These are phyloP conservation scores for Paraphoma sp. DNA, from an alignment of 2,329 filamentous ascomycete genomes.

Conservation along the genomic window DNA sequence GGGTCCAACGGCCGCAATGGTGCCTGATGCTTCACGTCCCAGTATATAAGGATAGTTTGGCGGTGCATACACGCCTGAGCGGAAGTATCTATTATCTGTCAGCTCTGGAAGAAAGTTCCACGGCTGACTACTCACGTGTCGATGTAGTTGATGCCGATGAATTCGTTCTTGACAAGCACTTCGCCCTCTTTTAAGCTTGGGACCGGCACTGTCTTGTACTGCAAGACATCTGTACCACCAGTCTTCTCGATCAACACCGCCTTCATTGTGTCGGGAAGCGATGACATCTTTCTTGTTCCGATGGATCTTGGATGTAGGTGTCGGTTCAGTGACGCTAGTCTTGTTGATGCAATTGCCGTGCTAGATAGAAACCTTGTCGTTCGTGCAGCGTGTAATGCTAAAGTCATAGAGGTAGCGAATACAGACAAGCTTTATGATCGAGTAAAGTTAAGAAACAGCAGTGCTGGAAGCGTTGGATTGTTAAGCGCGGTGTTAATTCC, in stretches of 20 bases:
- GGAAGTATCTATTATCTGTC: slow-evolving; percentile 86
- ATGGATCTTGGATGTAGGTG: slow-evolving; percentile 20
- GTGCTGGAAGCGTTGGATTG: background rate
- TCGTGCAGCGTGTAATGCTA: slow-evolving; percentile 14
- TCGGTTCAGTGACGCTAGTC: slow-evolving; percentile 24
- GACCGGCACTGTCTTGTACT: slow-evolving; percentile 74
- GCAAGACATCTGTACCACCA: slow-evolving; percentile 73
- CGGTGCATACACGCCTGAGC: slow-evolving; percentile 78
- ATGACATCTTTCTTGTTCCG: slow-evolving; percentile 49
- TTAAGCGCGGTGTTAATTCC: background rate
- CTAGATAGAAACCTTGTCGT: slow-evolving; percentile 10
- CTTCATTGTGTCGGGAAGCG: slow-evolving; percentile 72
- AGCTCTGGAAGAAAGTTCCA: no score
- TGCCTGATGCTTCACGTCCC: slow-evolving; percentile 80
- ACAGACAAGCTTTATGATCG: background rate
- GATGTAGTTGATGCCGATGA: slow-evolving; percentile 85
- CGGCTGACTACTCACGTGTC: slow-evolving; percentile 79
- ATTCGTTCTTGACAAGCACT: slow-evolving; percentile 81
- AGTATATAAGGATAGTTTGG: slow-evolving; percentile 75
- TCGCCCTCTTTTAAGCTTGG: slow-evolving; percentile 72
- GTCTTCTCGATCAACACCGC: slow-evolving; percentile 75
- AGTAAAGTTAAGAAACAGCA: background rate
- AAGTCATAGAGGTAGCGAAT: slow-evolving; percentile 19
- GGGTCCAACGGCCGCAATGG: slow-evolving; percentile 67
- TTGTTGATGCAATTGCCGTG: slow-evolving; percentile 17